phyloP scores from a whole-genome alignment of 2,329 filamentous ascomycete species.

The Ophiostoma novo-ulmi region DNA sequence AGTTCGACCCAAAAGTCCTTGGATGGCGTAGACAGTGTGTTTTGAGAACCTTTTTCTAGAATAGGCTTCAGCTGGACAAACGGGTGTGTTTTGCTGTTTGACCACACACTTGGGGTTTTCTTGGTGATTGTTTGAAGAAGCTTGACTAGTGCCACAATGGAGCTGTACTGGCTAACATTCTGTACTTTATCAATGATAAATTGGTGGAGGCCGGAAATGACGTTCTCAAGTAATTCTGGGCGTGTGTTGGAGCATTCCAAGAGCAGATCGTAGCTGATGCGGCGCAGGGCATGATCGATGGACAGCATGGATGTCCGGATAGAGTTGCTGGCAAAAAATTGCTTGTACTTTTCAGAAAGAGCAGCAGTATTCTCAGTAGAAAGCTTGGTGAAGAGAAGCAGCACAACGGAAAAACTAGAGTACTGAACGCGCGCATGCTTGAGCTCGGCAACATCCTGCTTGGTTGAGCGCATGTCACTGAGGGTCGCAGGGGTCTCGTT shows the following conservation, averaged over 20 bases:
- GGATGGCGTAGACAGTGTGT: constrained; percentile 44
- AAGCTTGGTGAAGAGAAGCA: constrained; percentile 49
- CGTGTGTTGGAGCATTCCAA: constrained; percentile 44
- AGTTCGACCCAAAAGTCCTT: constrained; percentile 69
- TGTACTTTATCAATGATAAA: constrained; percentile 68
- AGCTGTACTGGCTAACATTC: constrained; percentile 66
- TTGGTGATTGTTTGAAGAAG: constrained; percentile 62
- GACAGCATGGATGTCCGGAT: constrained; percentile 63
- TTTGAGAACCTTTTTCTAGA: constrained; percentile 77
- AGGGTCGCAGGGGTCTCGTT: constrained; percentile 75
- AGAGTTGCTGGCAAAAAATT: constrained; percentile 59
- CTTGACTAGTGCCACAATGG: constrained; percentile 64
- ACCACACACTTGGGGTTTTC: constrained; percentile 67
- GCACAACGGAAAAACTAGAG: constrained; percentile 51
- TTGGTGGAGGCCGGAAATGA: constrained; percentile 49
- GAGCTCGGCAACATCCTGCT: constrained; percentile 73
- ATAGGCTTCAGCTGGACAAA: constrained; percentile 61
- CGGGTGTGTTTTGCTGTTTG: constrained; percentile 51
- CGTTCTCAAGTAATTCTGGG: constrained; percentile 44
- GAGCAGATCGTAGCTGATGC: constrained; percentile 49
- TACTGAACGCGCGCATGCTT: constrained; percentile 75
- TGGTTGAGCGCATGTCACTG: constrained; percentile 83
- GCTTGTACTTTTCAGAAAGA: constrained; percentile 57
- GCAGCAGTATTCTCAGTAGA: constrained; percentile 52
- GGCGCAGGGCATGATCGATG: constrained; percentile 51